Percentiles rank a stretch among this genome's conserved stretches.
These are phyloP conservation scores for Trypanosoma cruzi DNA, from an alignment of 208 protist genomes.

Conservation along the genomic window DNA sequence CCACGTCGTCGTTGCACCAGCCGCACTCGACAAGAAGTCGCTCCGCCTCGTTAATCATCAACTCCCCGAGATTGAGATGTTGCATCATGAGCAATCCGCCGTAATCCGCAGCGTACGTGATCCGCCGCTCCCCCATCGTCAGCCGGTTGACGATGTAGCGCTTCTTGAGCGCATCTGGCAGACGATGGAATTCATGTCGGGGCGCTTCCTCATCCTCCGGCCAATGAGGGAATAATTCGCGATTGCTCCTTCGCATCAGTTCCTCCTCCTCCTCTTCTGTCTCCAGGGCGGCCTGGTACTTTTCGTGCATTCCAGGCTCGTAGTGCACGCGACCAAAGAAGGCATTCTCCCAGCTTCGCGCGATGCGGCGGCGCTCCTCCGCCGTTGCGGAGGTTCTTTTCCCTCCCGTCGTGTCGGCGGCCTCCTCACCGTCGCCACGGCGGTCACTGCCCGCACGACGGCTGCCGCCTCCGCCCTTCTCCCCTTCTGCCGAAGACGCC, in stretches of 20 bases:
- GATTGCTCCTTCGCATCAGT: constrained; percentile 18
- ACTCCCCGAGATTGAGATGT: constrained; percentile 80
- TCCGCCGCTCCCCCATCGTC: constrained; percentile 74
- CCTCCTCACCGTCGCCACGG: neutral
- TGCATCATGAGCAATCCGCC: constrained; percentile 86
- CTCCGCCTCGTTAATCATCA: constrained; percentile 79
- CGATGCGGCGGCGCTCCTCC: constrained; percentile 63
- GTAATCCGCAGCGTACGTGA: constrained; percentile 77
- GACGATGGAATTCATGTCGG: constrained; percentile 41
- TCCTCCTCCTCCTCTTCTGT: constrained; percentile 44
- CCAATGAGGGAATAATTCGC: constrained; percentile 66
- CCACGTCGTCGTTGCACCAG: constrained; percentile 77
- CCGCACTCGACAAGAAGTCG: constrained; percentile 59
- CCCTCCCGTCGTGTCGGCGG: neutral
- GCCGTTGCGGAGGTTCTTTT: constrained; percentile 32
- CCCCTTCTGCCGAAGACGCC: no score
- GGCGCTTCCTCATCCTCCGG: constrained; percentile 76
- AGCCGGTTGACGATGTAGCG: constrained; percentile 80
- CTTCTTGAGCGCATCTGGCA: constrained; percentile 53
- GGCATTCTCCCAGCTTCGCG: constrained; percentile 80
- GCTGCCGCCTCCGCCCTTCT: no score
- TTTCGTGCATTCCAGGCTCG: constrained; percentile 83
- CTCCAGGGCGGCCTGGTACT: constrained; percentile 52
- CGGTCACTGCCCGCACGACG: neutral
- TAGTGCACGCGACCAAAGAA: constrained; percentile 86